Evolutionary conservation across 2,329 filamentous ascomycete genomes (phyloP), one percentile per base, ranked within the genome.

Genomic region (Beauveria sp.): DNA sequence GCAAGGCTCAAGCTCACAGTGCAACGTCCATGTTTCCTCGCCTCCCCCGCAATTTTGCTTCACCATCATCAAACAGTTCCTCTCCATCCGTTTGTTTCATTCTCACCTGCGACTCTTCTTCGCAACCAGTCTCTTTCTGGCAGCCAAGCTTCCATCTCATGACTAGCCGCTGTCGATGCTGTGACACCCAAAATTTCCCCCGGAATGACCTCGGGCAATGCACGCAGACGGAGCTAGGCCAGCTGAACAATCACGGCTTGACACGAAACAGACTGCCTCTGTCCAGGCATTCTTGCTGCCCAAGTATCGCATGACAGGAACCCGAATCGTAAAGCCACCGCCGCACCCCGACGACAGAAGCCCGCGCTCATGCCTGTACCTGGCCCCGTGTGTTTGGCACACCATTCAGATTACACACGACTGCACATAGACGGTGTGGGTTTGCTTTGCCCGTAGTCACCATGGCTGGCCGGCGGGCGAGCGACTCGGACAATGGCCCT

Each of bases 21-120:
- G 34, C 34, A 38, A 38, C 34, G 34, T 12, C 20, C 30, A 50
- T 43, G 56, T 51, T 42, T 42, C 46, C 42, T 47, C 57, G 49
- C 57, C 54, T 45, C 54, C 57, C 49, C 57, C 38, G 18, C 57
- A 51, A 46, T 52, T 34, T 34, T 34, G 56, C 47, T 50, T 52
- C 57, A 45, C 47, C 38, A 51, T 42, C n/a, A 22, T 42, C 55
- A 58, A 40, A 40, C 55, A 49, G 5, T 10, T 20, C 20, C 28
- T 20, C 20, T 22, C 30, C 46, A 42, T n/a, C 42, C 12, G 18
- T n/a, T 28, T 28, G 18, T 24, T 45, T 42, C 38, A 16, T 10
- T 16, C 2, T 45, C 52, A 18, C 14, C 51, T 53, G 3, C 40
- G 47, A 24, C 24, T 40, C 50, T 22, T n/a, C 6, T 38, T 54